Evolutionary conservation across 768 basidiomycete genomes (phyloP).

Genomic region (Boletus pseudo-olivaceus): DNA sequence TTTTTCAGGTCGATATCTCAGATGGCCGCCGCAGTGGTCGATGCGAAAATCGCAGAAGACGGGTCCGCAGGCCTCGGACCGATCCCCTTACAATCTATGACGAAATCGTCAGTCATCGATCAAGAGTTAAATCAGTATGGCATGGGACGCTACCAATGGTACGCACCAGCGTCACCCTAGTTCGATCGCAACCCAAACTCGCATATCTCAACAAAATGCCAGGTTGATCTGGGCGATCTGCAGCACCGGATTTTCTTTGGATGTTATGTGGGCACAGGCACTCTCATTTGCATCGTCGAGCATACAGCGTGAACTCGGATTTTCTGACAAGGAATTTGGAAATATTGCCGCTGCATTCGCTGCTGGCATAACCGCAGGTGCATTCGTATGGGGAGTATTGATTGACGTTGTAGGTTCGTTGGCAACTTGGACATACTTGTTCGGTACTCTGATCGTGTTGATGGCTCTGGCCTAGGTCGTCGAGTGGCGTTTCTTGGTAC

Average conservation of each 20-base stretch:
- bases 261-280: constrained; percentile 6
- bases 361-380: constrained; percentile 3
- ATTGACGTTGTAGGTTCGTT: constrained; percentile 18
- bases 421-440: not conserved
- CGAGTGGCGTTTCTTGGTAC: constrained; percentile 15
- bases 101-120: constrained; percentile 11
- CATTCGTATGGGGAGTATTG: constrained; percentile 14
- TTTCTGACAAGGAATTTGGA: constrained; percentile 14
- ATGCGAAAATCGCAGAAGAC: not conserved
- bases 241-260: constrained; percentile 7
- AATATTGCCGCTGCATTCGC: not conserved
- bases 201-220: not conserved
- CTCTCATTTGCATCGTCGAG: not conserved
- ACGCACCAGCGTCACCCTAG: not conserved
- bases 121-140: constrained; percentile 12
- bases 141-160: constrained; percentile 20
- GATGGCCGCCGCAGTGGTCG: not conserved
- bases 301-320: constrained; percentile 13
- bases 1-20: not conserved
- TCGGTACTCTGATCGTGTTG: not conserved
- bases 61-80: too few species aligned
- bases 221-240: constrained; percentile 19
- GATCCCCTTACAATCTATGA: not conserved
- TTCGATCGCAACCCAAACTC: not conserved
- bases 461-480: constrained; percentile 6